A percentile compares a stretch with the other conserved stretches of the same genome.
Conservation (phyloP, 2,329 filamentous ascomycete species). For the Hortaea werneckii region DNA sequence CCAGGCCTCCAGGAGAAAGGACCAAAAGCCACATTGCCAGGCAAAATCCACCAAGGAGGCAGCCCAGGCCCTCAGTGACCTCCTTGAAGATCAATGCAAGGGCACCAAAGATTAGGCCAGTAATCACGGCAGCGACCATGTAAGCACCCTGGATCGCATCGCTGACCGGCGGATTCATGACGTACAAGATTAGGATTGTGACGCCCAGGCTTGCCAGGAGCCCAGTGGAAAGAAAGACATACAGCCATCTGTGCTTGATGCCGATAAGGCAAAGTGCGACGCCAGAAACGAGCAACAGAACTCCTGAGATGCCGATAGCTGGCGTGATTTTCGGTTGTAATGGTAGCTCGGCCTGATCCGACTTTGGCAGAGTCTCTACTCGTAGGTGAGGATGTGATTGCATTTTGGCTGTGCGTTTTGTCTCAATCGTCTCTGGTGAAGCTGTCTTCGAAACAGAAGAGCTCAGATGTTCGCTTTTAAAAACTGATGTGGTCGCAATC, state of each 20-base stretch:
- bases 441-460: too few species aligned
- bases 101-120: conserved; percentile 64
- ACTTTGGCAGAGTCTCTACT: background rate
- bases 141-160: conserved; percentile 76
- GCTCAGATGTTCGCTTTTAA: too few species aligned
- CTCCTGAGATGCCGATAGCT: conserved; percentile 67
- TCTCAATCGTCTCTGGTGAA: background rate
- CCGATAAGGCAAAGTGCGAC: conserved; percentile 62
- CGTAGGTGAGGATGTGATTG: background rate
- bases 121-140: conserved; percentile 64
- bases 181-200: conserved; percentile 73
- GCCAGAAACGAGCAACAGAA: conserved; percentile 66
- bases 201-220: conserved; percentile 65
- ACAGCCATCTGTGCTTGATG: conserved; percentile 66
- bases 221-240: conserved; percentile 70
- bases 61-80: conserved; percentile 74
- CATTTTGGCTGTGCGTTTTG: background rate
- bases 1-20: conserved; percentile 63
- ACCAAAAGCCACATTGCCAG: conserved; percentile 85
- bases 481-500: too few species aligned
- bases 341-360: conserved; percentile 53
- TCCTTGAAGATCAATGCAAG: conserved; percentile 71
- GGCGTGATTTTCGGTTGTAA: conserved; percentile 67
- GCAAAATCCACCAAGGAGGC: conserved; percentile 76
- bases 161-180: conserved; percentile 69